Percentiles rank a stretch among this genome's conserved stretches.
phyloP scores from a whole-genome alignment of 2,329 filamentous ascomycete genomes.

The Penicillium brasilianum region DNA sequence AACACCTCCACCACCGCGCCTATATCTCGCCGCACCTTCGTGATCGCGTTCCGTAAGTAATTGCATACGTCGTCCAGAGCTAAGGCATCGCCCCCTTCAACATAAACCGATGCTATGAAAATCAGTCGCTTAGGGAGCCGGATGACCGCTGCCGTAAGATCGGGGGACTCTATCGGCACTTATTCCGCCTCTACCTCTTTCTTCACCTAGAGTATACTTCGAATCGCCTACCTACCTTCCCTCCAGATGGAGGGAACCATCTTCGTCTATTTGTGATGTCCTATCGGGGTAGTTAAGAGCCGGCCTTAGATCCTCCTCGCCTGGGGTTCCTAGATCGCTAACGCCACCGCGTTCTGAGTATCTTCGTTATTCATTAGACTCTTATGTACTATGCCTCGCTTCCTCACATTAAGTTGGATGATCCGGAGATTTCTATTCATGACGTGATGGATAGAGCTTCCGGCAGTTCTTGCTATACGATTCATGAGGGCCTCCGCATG shows the following conservation, averaged over 20 bases:
- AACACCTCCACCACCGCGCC: constrained; percentile 18
- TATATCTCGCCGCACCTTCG: constrained; percentile 23
- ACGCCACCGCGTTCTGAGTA: constrained; percentile 6
- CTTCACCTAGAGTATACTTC: constrained; percentile 35
- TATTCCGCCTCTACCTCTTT: constrained; percentile 32
- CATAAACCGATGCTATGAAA: constrained; percentile 34
- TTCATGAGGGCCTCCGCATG: constrained; percentile 23
- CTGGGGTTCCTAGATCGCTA: constrained; percentile 27
- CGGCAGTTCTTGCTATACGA: constrained; percentile 27
- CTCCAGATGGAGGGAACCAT: constrained; percentile 16
- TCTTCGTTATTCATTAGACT: constrained; percentile 29
- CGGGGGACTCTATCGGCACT: constrained; percentile 30
- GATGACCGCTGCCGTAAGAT: constrained; percentile 31
- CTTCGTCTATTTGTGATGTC: constrained; percentile 24
- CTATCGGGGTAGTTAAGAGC: constrained; percentile 28
- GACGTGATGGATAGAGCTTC: constrained; percentile 25
- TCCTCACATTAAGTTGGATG: constrained; percentile 28
- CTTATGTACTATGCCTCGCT: constrained; percentile 17
- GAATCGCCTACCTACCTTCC: constrained; percentile 30
- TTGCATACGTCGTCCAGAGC: constrained; percentile 21
- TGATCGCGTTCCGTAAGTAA: constrained; percentile 28
- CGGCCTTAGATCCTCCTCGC: too few relatives aligned
- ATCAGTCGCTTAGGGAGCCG: constrained; percentile 27
- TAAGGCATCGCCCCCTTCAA: constrained; percentile 22
- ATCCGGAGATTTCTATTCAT: constrained; percentile 27